phyloP scores from a whole-genome alignment of 148 eudicot species.

The Rhododendron simsii region DNA sequence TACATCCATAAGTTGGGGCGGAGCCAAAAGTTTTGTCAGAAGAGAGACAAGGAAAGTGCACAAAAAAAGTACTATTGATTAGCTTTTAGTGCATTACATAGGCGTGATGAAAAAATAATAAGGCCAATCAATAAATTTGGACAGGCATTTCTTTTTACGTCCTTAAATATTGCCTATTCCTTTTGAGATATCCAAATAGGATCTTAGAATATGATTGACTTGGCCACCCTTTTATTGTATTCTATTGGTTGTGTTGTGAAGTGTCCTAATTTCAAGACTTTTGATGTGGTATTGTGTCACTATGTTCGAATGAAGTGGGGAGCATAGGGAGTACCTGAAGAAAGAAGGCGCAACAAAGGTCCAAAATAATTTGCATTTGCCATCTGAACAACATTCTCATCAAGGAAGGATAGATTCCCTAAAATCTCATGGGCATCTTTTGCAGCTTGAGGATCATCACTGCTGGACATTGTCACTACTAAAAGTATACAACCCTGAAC shows the following conservation, averaged over 20 bases:
- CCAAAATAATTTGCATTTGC: conserved; percentile 15
- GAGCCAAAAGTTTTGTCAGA: neutral
- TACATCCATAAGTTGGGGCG: neutral
- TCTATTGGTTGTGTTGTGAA: no score
- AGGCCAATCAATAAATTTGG: neutral
- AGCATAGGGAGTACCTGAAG: conserved; percentile 7
- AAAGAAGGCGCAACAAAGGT: conserved; percentile 8
- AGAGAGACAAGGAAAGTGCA: neutral
- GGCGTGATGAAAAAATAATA: neutral
- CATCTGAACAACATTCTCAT: conserved; percentile 14
- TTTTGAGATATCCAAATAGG: neutral
- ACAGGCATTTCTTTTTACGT: neutral
- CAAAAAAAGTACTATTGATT: neutral
- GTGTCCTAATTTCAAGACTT: neutral
- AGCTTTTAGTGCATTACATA: neutral
- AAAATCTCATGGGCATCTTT: conserved; percentile 9
- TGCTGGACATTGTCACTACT: conserved; percentile 2
- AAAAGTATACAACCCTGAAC: conserved; percentile 13
- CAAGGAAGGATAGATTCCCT: conserved; percentile 4
- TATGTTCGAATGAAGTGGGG: neutral
- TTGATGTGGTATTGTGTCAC: neutral
- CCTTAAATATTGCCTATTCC: neutral
- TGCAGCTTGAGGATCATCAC: conserved; percentile 11
- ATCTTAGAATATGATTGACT: neutral
- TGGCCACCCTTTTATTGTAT: no score